These are phyloP conservation scores for Rhizopus delemar DNA, from an alignment of 371 early-diverging fungal species.

Conservation along the genomic window DNA sequence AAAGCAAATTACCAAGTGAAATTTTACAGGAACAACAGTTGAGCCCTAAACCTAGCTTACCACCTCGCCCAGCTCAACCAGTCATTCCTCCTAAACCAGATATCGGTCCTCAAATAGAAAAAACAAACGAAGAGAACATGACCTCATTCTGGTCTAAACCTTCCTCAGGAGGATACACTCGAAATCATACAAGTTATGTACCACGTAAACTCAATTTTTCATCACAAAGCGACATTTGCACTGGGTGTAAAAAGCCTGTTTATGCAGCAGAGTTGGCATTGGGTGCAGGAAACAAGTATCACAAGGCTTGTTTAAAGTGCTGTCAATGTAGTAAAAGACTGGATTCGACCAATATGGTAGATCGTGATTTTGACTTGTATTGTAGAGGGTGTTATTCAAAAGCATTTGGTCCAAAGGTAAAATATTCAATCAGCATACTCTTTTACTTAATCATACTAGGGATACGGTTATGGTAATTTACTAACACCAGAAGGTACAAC, in stretches of 20 bases:
- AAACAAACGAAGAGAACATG: neutral
- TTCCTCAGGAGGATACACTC: conserved; percentile 3
- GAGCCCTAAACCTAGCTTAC: conserved; percentile 13
- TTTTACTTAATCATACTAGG: conserved; percentile 11
- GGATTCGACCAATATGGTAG: conserved; percentile 53
- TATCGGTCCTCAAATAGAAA: neutral
- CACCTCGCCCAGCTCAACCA: conserved; percentile 10
- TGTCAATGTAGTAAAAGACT: conserved; percentile 45
- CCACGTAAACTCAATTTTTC: conserved; percentile 45
- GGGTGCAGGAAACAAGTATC: conserved; percentile 54
- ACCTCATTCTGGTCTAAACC: conserved; percentile 5
- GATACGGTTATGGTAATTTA: conserved; percentile 33
- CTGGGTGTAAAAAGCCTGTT: conserved; percentile 46
- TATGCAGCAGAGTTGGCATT: conserved; percentile 53
- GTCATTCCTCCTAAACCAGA: conserved; percentile 4
- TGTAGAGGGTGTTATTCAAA: conserved; percentile 52
- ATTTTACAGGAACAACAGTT: conserved; percentile 30
- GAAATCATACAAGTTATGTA: conserved; percentile 35
- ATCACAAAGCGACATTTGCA: conserved; percentile 44
- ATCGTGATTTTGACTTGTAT: conserved; percentile 45
- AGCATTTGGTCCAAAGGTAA: conserved; percentile 42
- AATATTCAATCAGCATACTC: neutral
- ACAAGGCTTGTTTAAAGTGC: conserved; percentile 49
- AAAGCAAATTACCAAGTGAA: conserved; percentile 47
- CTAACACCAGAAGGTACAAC: conserved; percentile 35